Evolutionary conservation across 2,329 filamentous ascomycete species (phyloP).

Genomic region (Epichloe elymi): DNA sequence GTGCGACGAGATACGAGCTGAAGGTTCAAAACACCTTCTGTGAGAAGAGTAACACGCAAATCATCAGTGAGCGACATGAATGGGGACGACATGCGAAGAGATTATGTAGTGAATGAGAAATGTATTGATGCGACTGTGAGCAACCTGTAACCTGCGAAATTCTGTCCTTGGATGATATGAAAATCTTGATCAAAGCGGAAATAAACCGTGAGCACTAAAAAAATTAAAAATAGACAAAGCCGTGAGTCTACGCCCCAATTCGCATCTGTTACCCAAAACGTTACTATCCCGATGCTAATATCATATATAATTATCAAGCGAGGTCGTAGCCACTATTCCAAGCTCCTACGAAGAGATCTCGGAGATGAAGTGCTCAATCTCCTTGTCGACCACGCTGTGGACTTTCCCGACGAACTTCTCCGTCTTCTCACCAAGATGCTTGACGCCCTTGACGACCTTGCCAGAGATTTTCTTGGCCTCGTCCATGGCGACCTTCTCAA

Average conservation of each 20-base stretch:
- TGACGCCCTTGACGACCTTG: slow-evolving; percentile 41
- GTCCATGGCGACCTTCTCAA: slow-evolving; percentile 46
- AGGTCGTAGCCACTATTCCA: not conserved
- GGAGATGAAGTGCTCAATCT: slow-evolving; percentile 46
- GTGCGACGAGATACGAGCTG: not conserved
- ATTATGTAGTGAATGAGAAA: not conserved
- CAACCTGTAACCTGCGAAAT: not conserved
- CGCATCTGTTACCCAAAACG: slow-evolving; percentile 15
- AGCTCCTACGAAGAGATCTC: slow-evolving; percentile 30
- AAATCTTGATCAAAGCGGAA: slow-evolving; percentile 1
- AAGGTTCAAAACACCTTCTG: too few relatives aligned
- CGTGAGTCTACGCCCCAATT: slow-evolving; percentile 8
- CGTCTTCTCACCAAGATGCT: slow-evolving; percentile 40
- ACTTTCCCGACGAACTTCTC: slow-evolving; percentile 52
- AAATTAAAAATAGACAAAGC: slow-evolving; percentile 6
- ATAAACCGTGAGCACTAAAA: not conserved
- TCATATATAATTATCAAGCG: slow-evolving; percentile 1
- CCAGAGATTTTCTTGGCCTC: slow-evolving; percentile 46
- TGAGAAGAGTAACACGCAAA: not conserved
- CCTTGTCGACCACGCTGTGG: slow-evolving; percentile 46
- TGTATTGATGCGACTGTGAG: slow-evolving; percentile 7
- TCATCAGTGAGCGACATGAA: not conserved
- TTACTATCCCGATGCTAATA: not conserved
- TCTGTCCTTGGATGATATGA: not conserved
- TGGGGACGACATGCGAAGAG: too few relatives aligned